Conservation (phyloP, 257 asterid species). For the Henckelia pumila region DNA sequence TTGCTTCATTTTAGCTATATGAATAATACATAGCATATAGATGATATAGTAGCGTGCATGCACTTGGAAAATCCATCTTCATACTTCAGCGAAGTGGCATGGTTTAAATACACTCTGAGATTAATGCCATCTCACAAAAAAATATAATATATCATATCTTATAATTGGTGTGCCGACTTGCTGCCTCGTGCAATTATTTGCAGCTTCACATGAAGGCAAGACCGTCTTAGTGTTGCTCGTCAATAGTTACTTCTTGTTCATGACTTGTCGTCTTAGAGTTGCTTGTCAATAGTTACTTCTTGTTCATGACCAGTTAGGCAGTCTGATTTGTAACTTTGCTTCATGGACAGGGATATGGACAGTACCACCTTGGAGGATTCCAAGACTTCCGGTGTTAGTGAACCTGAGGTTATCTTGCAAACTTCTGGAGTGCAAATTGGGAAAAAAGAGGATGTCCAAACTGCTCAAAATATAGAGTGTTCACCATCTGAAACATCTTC, state of each 20-base stretch:
- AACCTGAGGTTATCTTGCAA: slow-evolving; percentile 42
- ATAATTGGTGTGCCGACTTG: slow-evolving; percentile 1
- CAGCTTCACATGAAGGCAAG: slow-evolving; percentile 5
- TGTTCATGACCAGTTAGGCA: slow-evolving; percentile 17
- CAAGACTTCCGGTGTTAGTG: slow-evolving; percentile 35
- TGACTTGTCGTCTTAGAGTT: slow-evolving; percentile 17
- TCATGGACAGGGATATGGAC: slow-evolving; percentile 50
- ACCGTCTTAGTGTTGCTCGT: slow-evolving; percentile 14
- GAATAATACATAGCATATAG: not conserved
- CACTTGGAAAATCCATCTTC: not conserved
- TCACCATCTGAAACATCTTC: slow-evolving; percentile 50
- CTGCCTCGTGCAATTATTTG: slow-evolving; percentile 12
- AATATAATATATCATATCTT: slow-evolving; percentile 10
- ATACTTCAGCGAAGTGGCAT: not conserved
- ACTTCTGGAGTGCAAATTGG: slow-evolving; percentile 40
- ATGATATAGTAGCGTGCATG: not conserved
- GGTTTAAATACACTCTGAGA: not conserved
- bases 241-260: slow-evolving; percentile 20
- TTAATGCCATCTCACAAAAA: not conserved
- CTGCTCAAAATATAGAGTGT: slow-evolving; percentile 41
- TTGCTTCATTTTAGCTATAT: not conserved
- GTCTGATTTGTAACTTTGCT: slow-evolving; percentile 30
- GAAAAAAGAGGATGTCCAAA: slow-evolving; percentile 41
- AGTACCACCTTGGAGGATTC: slow-evolving; percentile 44
- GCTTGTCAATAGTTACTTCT: slow-evolving; percentile 18